Conservation (phyloP, 768 basidiomycete genomes). For the Clavulina sp. region DNA sequence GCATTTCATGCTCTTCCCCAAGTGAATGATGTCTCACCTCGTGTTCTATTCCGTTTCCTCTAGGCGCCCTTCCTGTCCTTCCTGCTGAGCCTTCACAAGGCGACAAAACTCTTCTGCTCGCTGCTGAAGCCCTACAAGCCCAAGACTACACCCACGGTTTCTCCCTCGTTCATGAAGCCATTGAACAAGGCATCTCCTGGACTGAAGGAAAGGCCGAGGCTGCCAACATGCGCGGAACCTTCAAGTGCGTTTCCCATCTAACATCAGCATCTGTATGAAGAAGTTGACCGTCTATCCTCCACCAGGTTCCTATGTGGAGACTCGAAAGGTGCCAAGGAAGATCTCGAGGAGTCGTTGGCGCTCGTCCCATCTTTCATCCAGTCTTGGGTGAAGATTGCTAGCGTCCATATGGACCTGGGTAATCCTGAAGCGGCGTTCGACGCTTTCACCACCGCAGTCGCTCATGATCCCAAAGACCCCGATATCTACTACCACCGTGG, state of each 20-base stretch:
- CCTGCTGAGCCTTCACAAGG: slow-evolving; percentile 63
- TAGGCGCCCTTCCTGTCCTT: slow-evolving; percentile 50
- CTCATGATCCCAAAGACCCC: slow-evolving; percentile 65
- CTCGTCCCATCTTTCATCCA: slow-evolving; percentile 60
- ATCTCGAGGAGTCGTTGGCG: slow-evolving; percentile 59
- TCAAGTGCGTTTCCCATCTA: slow-evolving; percentile 43
- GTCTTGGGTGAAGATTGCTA: slow-evolving; percentile 89
- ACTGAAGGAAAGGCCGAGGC: slow-evolving; percentile 67
- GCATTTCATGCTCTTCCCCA: background rate
- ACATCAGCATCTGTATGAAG: background rate
- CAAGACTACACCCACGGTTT: slow-evolving; percentile 71
- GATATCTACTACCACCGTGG: slow-evolving; percentile 99
- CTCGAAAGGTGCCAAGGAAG: slow-evolving; percentile 60
- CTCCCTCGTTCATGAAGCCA: slow-evolving; percentile 62
- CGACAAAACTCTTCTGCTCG: slow-evolving; percentile 65
- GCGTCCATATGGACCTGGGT: slow-evolving; percentile 91
- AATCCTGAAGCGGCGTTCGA: slow-evolving; percentile 67
- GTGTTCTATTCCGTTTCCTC: background rate
- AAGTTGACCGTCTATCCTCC: background rate
- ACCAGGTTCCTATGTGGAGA: slow-evolving; percentile 76
- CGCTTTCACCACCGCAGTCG: slow-evolving; percentile 80
- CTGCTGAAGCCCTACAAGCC: slow-evolving; percentile 68
- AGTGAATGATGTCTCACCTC: background rate
- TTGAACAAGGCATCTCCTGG: slow-evolving; percentile 73
- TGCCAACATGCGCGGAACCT: slow-evolving; percentile 84